These are phyloP conservation scores for Purshia tridentata DNA, from an alignment of 306 rosid species.

Conservation along the genomic window DNA sequence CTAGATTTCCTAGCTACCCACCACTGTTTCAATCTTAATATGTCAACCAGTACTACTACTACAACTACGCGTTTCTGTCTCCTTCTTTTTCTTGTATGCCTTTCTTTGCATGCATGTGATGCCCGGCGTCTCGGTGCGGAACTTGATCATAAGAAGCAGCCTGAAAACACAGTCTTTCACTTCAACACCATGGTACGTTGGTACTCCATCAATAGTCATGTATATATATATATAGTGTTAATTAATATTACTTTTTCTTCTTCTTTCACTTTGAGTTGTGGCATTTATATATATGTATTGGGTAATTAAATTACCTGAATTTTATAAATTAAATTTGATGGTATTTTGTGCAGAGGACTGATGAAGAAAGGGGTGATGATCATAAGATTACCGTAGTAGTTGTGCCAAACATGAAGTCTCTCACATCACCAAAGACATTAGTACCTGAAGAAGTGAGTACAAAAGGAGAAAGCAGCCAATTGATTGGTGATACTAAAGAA, in stretches of 20 bases:
- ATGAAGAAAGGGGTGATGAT: conserved; percentile 26
- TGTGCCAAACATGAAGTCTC: conserved; percentile 9
- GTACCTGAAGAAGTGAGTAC: not conserved
- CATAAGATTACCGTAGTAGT: not conserved
- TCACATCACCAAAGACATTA: conserved; percentile 5
- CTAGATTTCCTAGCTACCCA: no score
- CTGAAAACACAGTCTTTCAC: conserved; percentile 25
- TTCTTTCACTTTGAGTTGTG: not conserved
- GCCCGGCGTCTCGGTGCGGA: conserved; percentile 36
- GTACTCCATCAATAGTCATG: not conserved
- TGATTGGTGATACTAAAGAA: no score
- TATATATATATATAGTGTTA: not conserved
- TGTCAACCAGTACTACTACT: conserved; percentile 43
- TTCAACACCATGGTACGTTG: conserved; percentile 39
- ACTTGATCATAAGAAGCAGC: conserved; percentile 14
- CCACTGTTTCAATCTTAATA: conserved; percentile 7
- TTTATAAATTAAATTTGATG: no score
- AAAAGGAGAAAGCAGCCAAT: conserved; percentile 8
- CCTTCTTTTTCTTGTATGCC: conserved; percentile 46
- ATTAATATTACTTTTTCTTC: not conserved
- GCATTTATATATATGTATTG: not conserved
- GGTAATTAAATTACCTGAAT: no score
- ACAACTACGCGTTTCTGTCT: conserved; percentile 11
- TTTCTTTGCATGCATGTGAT: conserved; percentile 64
- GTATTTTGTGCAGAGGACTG: conserved; percentile 40